Evolutionary conservation across 2,329 filamentous ascomycete species (phyloP), one percentile per base, ranked within the genome.

Genomic region (Pseudocercospora crystallina): DNA sequence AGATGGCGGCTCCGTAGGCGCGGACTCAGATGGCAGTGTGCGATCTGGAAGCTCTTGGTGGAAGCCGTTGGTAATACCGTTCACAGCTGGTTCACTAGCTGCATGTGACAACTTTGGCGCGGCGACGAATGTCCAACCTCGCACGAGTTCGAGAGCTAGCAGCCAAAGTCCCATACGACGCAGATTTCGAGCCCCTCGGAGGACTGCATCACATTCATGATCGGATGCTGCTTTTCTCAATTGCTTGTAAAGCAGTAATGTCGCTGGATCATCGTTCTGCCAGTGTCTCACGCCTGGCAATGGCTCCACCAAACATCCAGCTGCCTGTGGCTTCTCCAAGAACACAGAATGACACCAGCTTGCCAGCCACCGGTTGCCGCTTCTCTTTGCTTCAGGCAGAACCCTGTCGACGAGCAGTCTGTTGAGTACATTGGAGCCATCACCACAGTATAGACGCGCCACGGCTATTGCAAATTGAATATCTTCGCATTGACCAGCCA

Each of bases 281-380:
- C 85, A 86, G 8, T 32, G 54, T 43, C 94, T 73, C 1, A 96
- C 78, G 0, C 82, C 83, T 56, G 87, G 85, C 1, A 96, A 81
- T 0, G 91, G 90, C 45, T 51, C 53, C 12, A 70, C 86, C 3
- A 99, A 76, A 5, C 87, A 84, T 45, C 89, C 83, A 5, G 96
- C 90, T 5, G 92, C 88, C 77, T 90, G 87, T 59, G 95, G 88
- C 53, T 85, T 83, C 56, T 87, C 81, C 33, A 84, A 84, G 5
- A 97, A 78, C 79, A 96, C 89, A 86, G 90, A 95, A 66, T 96
- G 96, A 2, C 89, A 89, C 94, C 94, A 99, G 0, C 88, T 94
- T 9, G 91, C 89, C 51, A 96, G 81, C 92, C 94, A 99, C 50
- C 92, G 81, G 65, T 99, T 92, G 2, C 90, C 90, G 57, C 92